These are phyloP conservation scores for Alternaria sp. DNA, from an alignment of 2,329 filamentous ascomycete species.

Conservation along the genomic window DNA sequence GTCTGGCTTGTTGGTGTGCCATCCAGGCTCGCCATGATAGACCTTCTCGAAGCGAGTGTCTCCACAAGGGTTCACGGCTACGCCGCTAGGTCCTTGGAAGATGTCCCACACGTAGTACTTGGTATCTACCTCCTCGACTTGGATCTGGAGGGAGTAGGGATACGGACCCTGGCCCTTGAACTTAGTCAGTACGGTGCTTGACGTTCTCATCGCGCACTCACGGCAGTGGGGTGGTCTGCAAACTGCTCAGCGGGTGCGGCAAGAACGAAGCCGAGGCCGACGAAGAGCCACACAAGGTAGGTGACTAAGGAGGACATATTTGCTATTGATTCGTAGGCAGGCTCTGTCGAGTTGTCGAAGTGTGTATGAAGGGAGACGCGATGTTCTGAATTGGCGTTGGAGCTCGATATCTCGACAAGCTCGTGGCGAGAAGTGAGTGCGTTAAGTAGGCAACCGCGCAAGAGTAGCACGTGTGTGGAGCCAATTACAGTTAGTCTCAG, in stretches of 20 bases:
- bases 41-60: constrained; percentile 1
- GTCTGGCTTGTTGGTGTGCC: neutral
- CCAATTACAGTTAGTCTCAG: neutral
- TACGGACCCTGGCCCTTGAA: neutral
- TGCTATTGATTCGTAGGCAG: no score
- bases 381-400: neutral
- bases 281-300: neutral
- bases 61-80: neutral
- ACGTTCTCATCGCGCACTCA: neutral
- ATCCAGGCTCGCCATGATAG: neutral
- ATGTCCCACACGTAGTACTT: neutral
- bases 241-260: neutral
- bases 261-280: neutral
- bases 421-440: neutral
- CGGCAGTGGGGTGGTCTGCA: neutral
- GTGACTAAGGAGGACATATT: neutral
- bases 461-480: neutral
- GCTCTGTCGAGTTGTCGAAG: neutral
- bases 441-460: neutral
- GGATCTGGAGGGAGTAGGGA: constrained; percentile 2
- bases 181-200: neutral
- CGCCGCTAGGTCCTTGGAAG: constrained; percentile 2
- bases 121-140: neutral
- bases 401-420: no score
- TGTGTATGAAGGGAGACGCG: neutral